A percentile compares a stretch with the other conserved stretches of the same genome.
These are phyloP conservation scores for Fusarium sp. DNA, from an alignment of 2,329 filamentous ascomycete genomes.

Conservation along the genomic window DNA sequence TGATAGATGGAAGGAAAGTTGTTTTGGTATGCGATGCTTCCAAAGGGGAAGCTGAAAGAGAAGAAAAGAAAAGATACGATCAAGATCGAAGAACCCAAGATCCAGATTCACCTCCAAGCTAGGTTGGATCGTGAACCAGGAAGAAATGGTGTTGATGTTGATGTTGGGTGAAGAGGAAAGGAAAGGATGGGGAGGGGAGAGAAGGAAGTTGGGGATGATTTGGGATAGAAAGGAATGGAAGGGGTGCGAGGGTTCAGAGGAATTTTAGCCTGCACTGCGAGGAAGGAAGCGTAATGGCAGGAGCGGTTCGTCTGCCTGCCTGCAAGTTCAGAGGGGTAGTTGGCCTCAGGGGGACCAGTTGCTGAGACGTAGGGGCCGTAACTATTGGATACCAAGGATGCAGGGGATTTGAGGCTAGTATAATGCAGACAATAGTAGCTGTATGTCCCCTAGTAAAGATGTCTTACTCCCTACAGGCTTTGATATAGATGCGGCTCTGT, in stretches of 20 bases:
- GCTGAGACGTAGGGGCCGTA: constrained; percentile 11
- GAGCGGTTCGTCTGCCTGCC: constrained; percentile 19
- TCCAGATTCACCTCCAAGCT: constrained; percentile 25
- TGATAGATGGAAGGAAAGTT: constrained; percentile 26
- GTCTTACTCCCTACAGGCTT: constrained; percentile 1
- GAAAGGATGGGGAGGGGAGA: constrained; percentile 2
- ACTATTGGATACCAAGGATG: constrained; percentile 14
- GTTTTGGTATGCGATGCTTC: constrained; percentile 18
- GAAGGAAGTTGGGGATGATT: constrained; percentile 20
- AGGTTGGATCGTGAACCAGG: constrained; percentile 22
- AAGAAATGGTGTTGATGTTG: constrained; percentile 25
- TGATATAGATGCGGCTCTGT: constrained; percentile 15
- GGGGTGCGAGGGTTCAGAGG: constrained; percentile 18
- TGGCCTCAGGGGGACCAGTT: constrained; percentile 12
- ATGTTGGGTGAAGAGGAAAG: constrained; percentile 26
- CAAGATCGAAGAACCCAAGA: constrained; percentile 41
- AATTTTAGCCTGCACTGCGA: constrained; percentile 6
- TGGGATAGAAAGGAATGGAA: constrained; percentile 15
- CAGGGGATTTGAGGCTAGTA: background rate
- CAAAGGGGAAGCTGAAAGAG: constrained; percentile 26
- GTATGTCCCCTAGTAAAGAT: background rate
- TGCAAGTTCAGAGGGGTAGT: constrained; percentile 11
- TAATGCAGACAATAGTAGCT: background rate
- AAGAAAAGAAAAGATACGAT: constrained; percentile 26
- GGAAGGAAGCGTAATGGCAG: constrained; percentile 17